A percentile compares a stretch with the other conserved stretches of the same genome.
Conservation (phyloP, 345 rosid species). For the Salix suchowensis region DNA sequence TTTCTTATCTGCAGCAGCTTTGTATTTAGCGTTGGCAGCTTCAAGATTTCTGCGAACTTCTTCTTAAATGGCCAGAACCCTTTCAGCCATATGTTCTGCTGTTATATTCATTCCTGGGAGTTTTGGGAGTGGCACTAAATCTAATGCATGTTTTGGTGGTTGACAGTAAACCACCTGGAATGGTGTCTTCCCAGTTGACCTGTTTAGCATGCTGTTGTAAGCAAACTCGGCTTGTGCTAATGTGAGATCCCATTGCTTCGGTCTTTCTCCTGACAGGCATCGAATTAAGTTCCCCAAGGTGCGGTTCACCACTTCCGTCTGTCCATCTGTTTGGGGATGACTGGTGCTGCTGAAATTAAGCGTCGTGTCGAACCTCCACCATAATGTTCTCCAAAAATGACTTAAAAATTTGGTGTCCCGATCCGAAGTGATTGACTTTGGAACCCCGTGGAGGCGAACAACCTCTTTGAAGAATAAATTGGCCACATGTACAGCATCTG, state of each 20-base stretch:
- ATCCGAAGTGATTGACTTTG: too few species aligned
- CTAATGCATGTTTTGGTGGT: neutral
- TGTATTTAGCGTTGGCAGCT: neutral
- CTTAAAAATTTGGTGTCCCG: too few species aligned
- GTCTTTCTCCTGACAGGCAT: neutral
- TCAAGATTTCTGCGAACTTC: neutral
- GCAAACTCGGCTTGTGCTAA: too few species aligned
- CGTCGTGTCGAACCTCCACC: rapidly evolving
- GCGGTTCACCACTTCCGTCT: neutral
- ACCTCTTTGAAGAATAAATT: too few species aligned
- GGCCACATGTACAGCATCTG: too few species aligned
- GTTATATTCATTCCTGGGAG: neutral
- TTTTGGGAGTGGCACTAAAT: neutral
- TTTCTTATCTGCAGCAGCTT: neutral
- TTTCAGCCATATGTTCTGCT: neutral
- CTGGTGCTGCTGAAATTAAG: neutral
- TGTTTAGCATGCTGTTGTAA: neutral
- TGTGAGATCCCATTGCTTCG: too few species aligned
- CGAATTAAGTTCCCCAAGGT: neutral
- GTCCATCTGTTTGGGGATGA: neutral
- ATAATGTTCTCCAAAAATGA: too few species aligned
- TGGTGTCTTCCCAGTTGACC: neutral
- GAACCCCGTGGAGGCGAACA: too few species aligned
- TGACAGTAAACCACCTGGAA: neutral
- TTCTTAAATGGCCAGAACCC: neutral